Conservation (phyloP, 805 yeast genomes). For the Wickerhamomyces silvicola region DNA sequence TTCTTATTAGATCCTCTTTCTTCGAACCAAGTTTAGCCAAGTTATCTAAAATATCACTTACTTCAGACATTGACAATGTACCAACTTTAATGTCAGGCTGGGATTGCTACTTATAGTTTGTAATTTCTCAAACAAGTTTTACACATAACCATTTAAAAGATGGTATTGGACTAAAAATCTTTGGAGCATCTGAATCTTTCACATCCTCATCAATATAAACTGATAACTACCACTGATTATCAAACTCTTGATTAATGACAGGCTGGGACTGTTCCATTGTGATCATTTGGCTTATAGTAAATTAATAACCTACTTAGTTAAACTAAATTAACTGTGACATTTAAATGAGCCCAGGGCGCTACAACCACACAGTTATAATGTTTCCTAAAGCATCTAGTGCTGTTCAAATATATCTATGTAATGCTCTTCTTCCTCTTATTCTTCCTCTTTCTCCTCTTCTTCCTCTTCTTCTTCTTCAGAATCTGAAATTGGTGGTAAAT, state of each 20-base stretch:
- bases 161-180: slow-evolving; percentile 27
- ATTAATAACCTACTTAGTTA: no score
- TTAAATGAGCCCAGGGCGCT: no score
- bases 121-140: slow-evolving; percentile 24
- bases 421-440: slow-evolving; percentile 18
- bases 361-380: no score
- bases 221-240: not conserved
- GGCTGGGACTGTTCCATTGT: not conserved
- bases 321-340: no score
- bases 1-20: slow-evolving; percentile 32
- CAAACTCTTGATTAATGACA: slow-evolving; percentile 1
- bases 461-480: slow-evolving; percentile 23
- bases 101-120: slow-evolving; percentile 15
- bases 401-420: no score
- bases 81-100: slow-evolving; percentile 29
- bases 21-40: slow-evolving; percentile 28
- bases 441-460: slow-evolving; percentile 16
- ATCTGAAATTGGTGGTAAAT: slow-evolving; percentile 13
- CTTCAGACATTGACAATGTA: slow-evolving; percentile 38
- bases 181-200: slow-evolving; percentile 5
- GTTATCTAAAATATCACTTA: slow-evolving; percentile 40
- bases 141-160: slow-evolving; percentile 31
- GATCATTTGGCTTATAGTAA: no score
- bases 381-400: slow-evolving; percentile 17
- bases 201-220: not conserved